These are phyloP conservation scores for Apiospora phragmitis DNA, from an alignment of 2,329 filamentous ascomycete genomes.

Conservation along the genomic window DNA sequence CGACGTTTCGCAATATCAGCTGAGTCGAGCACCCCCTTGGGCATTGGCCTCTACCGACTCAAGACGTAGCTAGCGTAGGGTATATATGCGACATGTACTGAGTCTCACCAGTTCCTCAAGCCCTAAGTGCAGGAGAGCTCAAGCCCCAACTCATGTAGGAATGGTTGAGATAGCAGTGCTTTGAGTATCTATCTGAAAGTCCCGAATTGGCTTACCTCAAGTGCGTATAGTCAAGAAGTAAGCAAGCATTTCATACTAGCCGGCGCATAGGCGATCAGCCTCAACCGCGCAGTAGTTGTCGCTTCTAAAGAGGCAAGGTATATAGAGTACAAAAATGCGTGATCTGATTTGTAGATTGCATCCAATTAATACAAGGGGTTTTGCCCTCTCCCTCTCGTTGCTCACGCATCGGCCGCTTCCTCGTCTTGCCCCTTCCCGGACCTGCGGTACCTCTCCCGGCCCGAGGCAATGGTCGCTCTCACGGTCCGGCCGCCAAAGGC, in stretches of 20 bases:
- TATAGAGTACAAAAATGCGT: not conserved
- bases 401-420: slow-evolving; percentile 19
- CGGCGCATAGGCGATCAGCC: not conserved
- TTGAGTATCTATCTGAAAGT: not conserved
- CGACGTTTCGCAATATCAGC: not conserved
- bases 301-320: not conserved
- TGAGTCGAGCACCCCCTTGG: not conserved
- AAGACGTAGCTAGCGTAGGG: not conserved
- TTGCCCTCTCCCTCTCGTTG: no score
- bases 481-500: slow-evolving; percentile 73
- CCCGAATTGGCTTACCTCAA: not conserved
- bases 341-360: not conserved
- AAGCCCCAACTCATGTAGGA: not conserved
- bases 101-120: not conserved
- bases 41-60: not conserved
- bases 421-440: slow-evolving; percentile 52
- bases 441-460: slow-evolving; percentile 72
- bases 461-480: slow-evolving; percentile 69
- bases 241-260: not conserved
- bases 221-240: not conserved
- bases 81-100: not conserved
- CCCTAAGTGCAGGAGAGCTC: not conserved
- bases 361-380: not conserved
- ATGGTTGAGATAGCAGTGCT: not conserved
- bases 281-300: not conserved